Percentiles rank a stretch among this genome's conserved stretches.
These are phyloP conservation scores for Aspergillus aculeatinus DNA, from an alignment of 2,329 filamentous ascomycete species.

Conservation along the genomic window DNA sequence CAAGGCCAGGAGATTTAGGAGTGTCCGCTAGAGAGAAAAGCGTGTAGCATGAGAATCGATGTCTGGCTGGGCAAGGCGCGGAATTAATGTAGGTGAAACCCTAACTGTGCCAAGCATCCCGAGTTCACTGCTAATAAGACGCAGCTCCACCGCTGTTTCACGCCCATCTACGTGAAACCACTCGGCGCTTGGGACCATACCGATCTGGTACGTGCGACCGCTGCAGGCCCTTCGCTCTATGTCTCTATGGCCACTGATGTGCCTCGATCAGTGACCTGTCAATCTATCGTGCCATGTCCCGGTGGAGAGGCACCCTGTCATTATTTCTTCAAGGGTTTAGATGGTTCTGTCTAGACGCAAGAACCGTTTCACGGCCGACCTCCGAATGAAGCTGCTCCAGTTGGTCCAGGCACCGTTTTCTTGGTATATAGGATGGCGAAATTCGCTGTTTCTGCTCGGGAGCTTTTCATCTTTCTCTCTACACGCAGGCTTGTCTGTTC, in stretches of 20 bases:
- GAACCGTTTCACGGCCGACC: slow-evolving; percentile 15
- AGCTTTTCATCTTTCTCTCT: slow-evolving; percentile 9
- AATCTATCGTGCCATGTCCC: slow-evolving; percentile 1
- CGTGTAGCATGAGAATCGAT: background rate
- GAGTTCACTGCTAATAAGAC: slow-evolving; percentile 8
- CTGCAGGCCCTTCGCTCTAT: background rate
- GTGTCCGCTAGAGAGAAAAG: background rate
- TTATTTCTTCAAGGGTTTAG: slow-evolving; percentile 6
- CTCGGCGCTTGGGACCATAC: slow-evolving; percentile 17
- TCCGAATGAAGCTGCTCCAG: slow-evolving; percentile 1
- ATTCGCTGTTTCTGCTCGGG: slow-evolving; percentile 1
- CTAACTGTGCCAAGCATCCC: slow-evolving; percentile 17
- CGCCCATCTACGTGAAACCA: slow-evolving; percentile 24
- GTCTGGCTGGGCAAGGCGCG: slow-evolving; percentile 4
- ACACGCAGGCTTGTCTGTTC: slow-evolving; percentile 19
- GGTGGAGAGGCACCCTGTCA: slow-evolving; percentile 15
- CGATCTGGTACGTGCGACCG: slow-evolving; percentile 1
- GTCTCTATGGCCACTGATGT: background rate
- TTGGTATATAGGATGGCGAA: slow-evolving; percentile 20
- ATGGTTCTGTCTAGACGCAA: background rate
- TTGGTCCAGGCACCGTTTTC: background rate
- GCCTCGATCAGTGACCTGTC: slow-evolving; percentile 1
- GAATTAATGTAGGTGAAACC: slow-evolving; percentile 27
- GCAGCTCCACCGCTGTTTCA: slow-evolving; percentile 18
- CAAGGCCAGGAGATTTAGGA: slow-evolving; percentile 2